Percentiles rank a stretch among this genome's conserved stretches.
phyloP scores from a whole-genome alignment of 345 rosid species.

The Boechera divaricarpa region DNA sequence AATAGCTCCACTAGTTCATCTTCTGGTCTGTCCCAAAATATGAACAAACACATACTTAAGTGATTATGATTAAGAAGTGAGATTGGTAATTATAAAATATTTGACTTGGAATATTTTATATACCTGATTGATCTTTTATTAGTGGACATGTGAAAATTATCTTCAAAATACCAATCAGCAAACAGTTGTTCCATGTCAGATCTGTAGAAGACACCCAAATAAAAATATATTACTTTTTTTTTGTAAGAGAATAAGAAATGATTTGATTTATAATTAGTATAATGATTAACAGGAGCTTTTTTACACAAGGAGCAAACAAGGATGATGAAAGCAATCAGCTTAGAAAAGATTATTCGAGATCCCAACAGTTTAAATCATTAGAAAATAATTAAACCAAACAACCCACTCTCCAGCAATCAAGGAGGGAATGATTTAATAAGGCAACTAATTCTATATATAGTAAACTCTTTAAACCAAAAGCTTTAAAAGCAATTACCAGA shows the following conservation, averaged over 20 bases:
- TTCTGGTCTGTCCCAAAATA: constrained; percentile 51
- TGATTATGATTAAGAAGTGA: constrained; percentile 4
- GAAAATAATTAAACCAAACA: constrained; percentile 11
- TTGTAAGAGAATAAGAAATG: constrained; percentile 15
- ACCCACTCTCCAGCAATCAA: constrained; percentile 30
- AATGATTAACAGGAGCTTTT: constrained; percentile 23
- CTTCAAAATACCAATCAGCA: constrained; percentile 71
- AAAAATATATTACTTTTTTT: constrained; percentile 30
- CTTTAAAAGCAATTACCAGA: constrained; percentile 42
- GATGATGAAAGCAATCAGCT: constrained; percentile 41
- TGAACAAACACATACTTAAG: not conserved
- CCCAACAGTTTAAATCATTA: constrained; percentile 36
- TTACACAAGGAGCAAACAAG: not conserved
- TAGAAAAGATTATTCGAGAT: constrained; percentile 27
- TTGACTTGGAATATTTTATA: not conserved
- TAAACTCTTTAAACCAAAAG: constrained; percentile 16
- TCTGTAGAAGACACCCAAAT: constrained; percentile 25
- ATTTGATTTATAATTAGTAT: constrained; percentile 16
- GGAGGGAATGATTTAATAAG: constrained; percentile 25
- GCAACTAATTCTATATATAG: constrained; percentile 39
- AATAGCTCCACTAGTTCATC: constrained; percentile 71
- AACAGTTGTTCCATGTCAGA: constrained; percentile 63
- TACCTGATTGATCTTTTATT: constrained; percentile 60
- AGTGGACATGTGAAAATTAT: constrained; percentile 50
- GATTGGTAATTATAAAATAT: not conserved